phyloP scores from a whole-genome alignment of 768 basidiomycete genomes.

The Leccinum disarticulatum region DNA sequence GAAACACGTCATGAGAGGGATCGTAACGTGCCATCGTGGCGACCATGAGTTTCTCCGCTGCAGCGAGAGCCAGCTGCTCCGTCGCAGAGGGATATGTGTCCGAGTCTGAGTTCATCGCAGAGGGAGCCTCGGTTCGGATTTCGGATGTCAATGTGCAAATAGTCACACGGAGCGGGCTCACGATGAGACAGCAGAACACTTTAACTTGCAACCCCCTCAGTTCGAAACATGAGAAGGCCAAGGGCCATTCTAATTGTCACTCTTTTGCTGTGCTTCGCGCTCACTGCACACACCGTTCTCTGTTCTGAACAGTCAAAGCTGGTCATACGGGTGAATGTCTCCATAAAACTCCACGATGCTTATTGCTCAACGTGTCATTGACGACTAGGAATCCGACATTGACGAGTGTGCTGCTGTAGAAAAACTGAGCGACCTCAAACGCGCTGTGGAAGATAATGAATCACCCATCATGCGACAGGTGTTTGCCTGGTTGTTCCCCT shows the following conservation, averaged over 20 bases:
- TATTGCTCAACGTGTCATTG: conserved; percentile 12
- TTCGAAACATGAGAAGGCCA: conserved; percentile 21
- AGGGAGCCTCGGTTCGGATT: conserved; percentile 18
- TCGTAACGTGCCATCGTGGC: conserved; percentile 77
- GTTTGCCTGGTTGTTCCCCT: conserved; percentile 83
- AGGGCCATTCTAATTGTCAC: conserved; percentile 36
- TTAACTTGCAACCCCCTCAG: conserved; percentile 3
- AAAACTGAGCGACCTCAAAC: conserved; percentile 58
- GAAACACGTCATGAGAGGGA: conserved; percentile 77
- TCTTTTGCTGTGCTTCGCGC: conserved; percentile 42
- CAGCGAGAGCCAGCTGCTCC: conserved; percentile 52
- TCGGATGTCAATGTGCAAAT: conserved; percentile 21
- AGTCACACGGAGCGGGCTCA: neutral
- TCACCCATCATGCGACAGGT: conserved; percentile 78
- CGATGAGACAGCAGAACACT: neutral
- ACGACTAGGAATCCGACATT: conserved; percentile 44
- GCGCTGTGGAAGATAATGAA: conserved; percentile 56
- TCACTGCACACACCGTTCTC: conserved; percentile 15
- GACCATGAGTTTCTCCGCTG: conserved; percentile 68
- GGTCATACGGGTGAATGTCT: conserved; percentile 31
- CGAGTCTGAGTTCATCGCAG: neutral
- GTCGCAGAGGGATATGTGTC: conserved; percentile 47
- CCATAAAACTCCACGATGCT: conserved; percentile 1
- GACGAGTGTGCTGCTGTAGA: conserved; percentile 41
- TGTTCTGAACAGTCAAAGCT: conserved; percentile 23